These are phyloP conservation scores for Neodidymelliopsis sp. DNA, from an alignment of 2,329 filamentous ascomycete genomes.

Conservation along the genomic window DNA sequence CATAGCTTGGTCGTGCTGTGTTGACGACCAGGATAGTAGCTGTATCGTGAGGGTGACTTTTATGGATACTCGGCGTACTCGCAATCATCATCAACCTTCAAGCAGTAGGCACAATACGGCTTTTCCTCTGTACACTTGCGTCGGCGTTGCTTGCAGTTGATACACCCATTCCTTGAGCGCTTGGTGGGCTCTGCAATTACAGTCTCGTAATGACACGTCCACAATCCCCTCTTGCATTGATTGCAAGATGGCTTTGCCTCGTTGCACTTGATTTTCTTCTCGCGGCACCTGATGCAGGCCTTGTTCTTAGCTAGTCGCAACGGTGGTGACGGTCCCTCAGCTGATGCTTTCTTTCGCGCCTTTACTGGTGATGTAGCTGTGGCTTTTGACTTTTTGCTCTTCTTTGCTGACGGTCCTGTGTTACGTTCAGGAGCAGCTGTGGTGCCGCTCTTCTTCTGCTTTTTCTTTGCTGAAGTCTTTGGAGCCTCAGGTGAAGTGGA, in stretches of 20 bases:
- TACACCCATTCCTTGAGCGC: conserved; percentile 41
- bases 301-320: conserved; percentile 25
- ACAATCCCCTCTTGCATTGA: conserved; percentile 38
- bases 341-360: conserved; percentile 19
- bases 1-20: too few species aligned
- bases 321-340: conserved; percentile 8
- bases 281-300: conserved; percentile 30
- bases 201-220: conserved; percentile 40
- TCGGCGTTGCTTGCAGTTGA: conserved; percentile 39
- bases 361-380: conserved; percentile 21
- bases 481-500: conserved; percentile 30
- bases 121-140: conserved; percentile 44
- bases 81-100: conserved; percentile 40
- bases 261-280: conserved; percentile 45
- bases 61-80: conserved; percentile 33
- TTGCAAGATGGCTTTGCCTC: conserved; percentile 40
- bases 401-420: conserved; percentile 22
- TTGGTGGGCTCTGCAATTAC: conserved; percentile 19
- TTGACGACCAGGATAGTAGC: too few species aligned
- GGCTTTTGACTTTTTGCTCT: conserved; percentile 20
- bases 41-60: background rate
- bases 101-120: conserved; percentile 39
- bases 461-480: conserved; percentile 28
- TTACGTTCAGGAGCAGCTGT: background rate
- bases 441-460: conserved; percentile 26